Evolutionary conservation across 208 protist species (phyloP), one percentile per base, ranked within the genome.

Genomic region (Leishmania tarentolae): DNA sequence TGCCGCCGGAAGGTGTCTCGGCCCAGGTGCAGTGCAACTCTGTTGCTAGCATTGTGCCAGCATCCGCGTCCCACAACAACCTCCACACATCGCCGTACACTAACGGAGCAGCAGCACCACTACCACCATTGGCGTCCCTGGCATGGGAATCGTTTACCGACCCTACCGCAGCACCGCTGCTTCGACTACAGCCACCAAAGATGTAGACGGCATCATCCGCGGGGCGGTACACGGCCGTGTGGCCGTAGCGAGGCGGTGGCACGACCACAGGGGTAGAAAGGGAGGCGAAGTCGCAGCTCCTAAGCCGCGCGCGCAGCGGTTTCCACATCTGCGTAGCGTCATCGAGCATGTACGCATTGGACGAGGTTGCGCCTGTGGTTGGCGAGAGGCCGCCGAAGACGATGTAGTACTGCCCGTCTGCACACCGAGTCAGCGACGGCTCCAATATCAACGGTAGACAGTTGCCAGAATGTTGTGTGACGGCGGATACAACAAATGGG

Each of bases 361-460:
- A 74, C 37, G 78, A 81, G 63, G 78, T 66, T 11, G 47, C 52
- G 3, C 78, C 72, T 6, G 82, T 82, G 11, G 66, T 35, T 24
- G 82, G 69, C 17, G 82, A 86, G 53, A 82, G 44, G 59, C 82
- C 82, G 50, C 82, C 82, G 53, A 86, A 86, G 57, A 89, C 90
- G 69, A 95, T 87, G 75, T 91, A 81, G 37, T 90, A 66, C 56
- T 68, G 83, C 35, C 89, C 90, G 44, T 94, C 86, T 28, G 75
- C 78, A 73, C 92, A 93, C 40, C 75, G 86, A 5, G 90, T 94
- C 53, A 93, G 77, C n/a, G 92, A 90, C 76, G 91, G 86, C 71
- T 90, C 89, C 28, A 86, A 80, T 63, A 94, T 73, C 71, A 75
- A 68, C 13, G 89, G 84, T 52, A 86, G 63, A 37, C 77, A 83